A percentile compares a stretch with the other conserved stretches of the same genome.
Conservation (phyloP, 805 yeast genomes). For the Metschnikowia colocasiae region DNA sequence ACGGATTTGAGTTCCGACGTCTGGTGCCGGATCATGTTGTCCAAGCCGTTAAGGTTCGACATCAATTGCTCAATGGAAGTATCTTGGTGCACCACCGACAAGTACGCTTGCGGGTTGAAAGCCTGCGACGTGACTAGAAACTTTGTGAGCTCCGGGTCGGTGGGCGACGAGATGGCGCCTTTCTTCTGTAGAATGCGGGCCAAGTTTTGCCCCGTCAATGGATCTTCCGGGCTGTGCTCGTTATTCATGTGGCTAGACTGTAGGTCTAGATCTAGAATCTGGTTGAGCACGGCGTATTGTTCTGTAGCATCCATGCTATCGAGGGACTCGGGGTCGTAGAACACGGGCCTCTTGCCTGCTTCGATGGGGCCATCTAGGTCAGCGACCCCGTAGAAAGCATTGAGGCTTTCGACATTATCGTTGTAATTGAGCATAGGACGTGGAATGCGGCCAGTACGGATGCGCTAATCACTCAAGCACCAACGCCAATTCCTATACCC, state of each 20-base stretch:
- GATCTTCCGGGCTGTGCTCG: conserved; percentile 31
- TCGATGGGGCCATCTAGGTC: conserved; percentile 23
- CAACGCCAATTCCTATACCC: no score
- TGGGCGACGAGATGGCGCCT: conserved; percentile 24
- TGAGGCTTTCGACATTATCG: conserved; percentile 26
- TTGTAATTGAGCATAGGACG: conserved; percentile 29
- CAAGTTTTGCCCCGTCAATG: conserved; percentile 31
- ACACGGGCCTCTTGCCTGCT: conserved; percentile 18
- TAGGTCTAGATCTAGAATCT: conserved; percentile 20
- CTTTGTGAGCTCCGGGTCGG: conserved; percentile 30
- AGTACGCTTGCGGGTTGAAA: conserved; percentile 35
- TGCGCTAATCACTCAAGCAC: no score
- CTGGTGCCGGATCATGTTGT: conserved; percentile 33
- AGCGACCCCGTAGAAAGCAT: conserved; percentile 28
- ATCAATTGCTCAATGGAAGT: conserved; percentile 35
- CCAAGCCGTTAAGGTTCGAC: conserved; percentile 28
- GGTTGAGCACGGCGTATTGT: conserved; percentile 29
- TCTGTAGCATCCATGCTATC: conserved; percentile 24
- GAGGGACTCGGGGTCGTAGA: conserved; percentile 20
- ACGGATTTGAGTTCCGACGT: conserved; percentile 34
- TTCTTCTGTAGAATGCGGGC: conserved; percentile 23
- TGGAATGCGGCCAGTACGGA: not conserved
- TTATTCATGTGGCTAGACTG: conserved; percentile 11
- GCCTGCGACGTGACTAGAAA: conserved; percentile 35
- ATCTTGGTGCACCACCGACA: conserved; percentile 35